These are phyloP conservation scores for Aspergillus fijiensis DNA, from an alignment of 2,329 filamentous ascomycete genomes.

Conservation along the genomic window DNA sequence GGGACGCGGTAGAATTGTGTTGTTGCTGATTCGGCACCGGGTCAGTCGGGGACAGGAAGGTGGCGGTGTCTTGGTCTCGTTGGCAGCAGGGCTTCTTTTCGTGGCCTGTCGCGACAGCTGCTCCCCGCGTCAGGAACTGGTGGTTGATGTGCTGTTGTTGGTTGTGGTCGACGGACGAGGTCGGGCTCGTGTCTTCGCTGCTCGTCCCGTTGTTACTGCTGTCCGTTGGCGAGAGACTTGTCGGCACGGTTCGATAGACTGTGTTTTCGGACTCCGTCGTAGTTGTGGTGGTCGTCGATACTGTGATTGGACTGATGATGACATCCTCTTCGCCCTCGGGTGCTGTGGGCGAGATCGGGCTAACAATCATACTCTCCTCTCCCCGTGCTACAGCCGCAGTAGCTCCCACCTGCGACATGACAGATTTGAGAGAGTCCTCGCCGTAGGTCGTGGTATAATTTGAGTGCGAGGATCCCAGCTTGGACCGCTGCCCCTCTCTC, in stretches of 20 bases:
- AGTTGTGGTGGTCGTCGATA: background rate
- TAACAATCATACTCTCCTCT: background rate
- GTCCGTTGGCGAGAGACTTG: background rate
- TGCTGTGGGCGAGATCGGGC: background rate
- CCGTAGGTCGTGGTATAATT: background rate
- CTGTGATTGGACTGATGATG: background rate
- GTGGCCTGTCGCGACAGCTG: background rate
- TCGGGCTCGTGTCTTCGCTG: background rate
- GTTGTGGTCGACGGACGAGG: background rate
- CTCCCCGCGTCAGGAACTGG: background rate
- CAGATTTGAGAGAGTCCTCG: background rate
- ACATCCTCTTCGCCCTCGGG: background rate
- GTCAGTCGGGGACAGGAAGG: constrained; percentile 9
- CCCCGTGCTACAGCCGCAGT: background rate
- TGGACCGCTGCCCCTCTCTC: background rate
- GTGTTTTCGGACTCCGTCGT: background rate
- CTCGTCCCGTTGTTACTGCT: background rate
- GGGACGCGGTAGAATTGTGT: background rate
- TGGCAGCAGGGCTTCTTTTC: background rate
- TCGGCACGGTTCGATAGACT: background rate
- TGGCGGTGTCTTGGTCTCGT: constrained; percentile 9
- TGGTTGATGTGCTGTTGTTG: too few species aligned
- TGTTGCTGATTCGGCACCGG: background rate
- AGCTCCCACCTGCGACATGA: background rate
- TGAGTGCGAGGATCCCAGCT: background rate